phyloP scores from a whole-genome alignment of 352 stramenopile species.

The Phytophthora cryptogea region DNA sequence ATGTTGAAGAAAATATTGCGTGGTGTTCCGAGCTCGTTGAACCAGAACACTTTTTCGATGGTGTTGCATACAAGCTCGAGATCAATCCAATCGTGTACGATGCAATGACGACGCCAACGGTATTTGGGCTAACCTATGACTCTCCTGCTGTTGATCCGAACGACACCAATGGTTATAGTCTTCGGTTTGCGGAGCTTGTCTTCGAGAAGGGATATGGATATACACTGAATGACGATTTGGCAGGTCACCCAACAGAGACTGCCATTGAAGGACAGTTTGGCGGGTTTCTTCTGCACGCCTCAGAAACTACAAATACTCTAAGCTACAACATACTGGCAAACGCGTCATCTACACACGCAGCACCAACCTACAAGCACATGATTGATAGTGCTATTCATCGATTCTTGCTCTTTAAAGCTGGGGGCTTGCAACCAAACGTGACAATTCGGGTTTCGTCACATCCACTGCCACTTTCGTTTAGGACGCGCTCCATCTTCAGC shows the following conservation, averaged over 20 bases:
- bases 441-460: constrained; percentile 53
- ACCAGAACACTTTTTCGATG: constrained; percentile 25
- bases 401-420: constrained; percentile 37
- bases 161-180: constrained; percentile 58
- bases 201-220: constrained; percentile 54
- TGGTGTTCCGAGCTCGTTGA: constrained; percentile 27
- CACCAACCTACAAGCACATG: constrained; percentile 61
- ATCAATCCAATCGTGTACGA: constrained; percentile 46
- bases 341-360: constrained; percentile 46
- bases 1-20: constrained; percentile 20
- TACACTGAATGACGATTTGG: constrained; percentile 10
- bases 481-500: constrained; percentile 57
- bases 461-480: constrained; percentile 64
- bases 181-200: constrained; percentile 58
- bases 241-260: constrained; percentile 2
- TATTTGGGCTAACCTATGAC: constrained; percentile 63
- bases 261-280: constrained; percentile 53
- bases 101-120: constrained; percentile 30
- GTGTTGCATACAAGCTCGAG: constrained; percentile 32
- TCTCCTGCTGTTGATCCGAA: constrained; percentile 43
- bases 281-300: constrained; percentile 54
- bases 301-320: constrained; percentile 38
- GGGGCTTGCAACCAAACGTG: constrained; percentile 22
- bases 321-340: constrained; percentile 75
- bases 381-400: constrained; percentile 64